phyloP scores from a whole-genome alignment of 2,329 filamentous ascomycete genomes.

The Saccharata proteae region DNA sequence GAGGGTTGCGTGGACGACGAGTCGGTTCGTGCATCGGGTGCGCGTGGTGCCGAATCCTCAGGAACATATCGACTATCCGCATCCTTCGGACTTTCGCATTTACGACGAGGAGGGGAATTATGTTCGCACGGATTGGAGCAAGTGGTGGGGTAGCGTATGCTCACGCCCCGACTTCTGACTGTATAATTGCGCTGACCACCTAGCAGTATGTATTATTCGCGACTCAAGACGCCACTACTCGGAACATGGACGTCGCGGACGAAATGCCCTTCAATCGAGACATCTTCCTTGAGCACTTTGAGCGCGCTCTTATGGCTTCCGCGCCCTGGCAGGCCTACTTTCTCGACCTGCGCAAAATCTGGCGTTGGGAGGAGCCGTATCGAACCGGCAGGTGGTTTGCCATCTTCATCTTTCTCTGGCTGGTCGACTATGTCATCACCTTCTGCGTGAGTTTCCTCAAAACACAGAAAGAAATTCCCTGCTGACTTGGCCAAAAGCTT shows the following conservation, averaged over 20 bases:
- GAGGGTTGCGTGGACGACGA: constrained; percentile 26
- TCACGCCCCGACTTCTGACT: constrained; percentile 13
- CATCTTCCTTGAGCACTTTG: constrained; percentile 21
- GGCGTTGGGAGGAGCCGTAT: constrained; percentile 26
- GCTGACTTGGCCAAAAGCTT: constrained; percentile 13
- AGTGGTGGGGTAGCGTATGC: constrained; percentile 21
- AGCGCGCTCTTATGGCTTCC: constrained; percentile 28
- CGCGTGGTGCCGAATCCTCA: constrained; percentile 22
- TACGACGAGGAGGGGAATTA: constrained; percentile 13
- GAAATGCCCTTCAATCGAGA: constrained; percentile 25
- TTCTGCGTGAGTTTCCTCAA: constrained; percentile 14
- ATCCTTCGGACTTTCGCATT: constrained; percentile 16
- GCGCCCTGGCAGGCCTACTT: constrained; percentile 29
- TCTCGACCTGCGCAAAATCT: constrained; percentile 23
- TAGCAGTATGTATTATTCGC: constrained; percentile 16
- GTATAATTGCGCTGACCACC: not conserved
- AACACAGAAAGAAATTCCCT: not conserved
- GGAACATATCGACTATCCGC: constrained; percentile 15
- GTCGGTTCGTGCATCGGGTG: constrained; percentile 26
- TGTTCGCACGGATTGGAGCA: constrained; percentile 19
- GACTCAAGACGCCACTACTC: constrained; percentile 21
- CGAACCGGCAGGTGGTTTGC: constrained; percentile 21
- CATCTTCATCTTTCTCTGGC: constrained; percentile 25
- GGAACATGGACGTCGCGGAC: constrained; percentile 23
- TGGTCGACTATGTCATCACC: constrained; percentile 23